Evolutionary conservation across 2,329 filamentous ascomycete genomes (phyloP).

Genomic region (Talaromyces sp.): DNA sequence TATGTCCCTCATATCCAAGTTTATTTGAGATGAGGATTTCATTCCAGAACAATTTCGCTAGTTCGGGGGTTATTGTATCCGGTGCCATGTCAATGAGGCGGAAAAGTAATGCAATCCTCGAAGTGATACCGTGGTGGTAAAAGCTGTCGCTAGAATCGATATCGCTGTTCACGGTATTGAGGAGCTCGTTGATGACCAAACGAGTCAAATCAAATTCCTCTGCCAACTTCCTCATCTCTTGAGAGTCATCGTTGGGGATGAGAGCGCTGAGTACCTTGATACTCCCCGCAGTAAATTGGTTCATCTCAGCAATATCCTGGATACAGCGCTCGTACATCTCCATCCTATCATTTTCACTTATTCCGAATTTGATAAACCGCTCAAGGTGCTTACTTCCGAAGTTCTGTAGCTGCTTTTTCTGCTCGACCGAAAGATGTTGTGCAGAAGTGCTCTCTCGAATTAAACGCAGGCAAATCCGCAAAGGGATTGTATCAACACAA

Average conservation of each 20-base stretch:
- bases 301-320: constrained; percentile 66
- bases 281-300: constrained; percentile 70
- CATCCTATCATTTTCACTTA: constrained; percentile 59
- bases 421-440: constrained; percentile 56
- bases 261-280: constrained; percentile 64
- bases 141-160: constrained; percentile 43
- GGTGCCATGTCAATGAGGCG: constrained; percentile 64
- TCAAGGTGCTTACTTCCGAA: constrained; percentile 66
- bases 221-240: constrained; percentile 61
- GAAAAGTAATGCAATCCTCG: constrained; percentile 62
- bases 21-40: constrained; percentile 69
- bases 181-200: constrained; percentile 67
- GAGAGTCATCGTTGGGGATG: constrained; percentile 43
- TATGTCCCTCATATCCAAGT: constrained; percentile 62
- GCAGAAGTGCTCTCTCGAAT: constrained; percentile 70
- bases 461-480: constrained; percentile 65
- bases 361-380: constrained; percentile 61
- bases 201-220: constrained; percentile 63
- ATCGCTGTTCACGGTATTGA: constrained; percentile 54
- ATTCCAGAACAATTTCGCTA: constrained; percentile 70
- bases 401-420: constrained; percentile 64
- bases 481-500: constrained; percentile 48
- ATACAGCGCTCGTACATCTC: constrained; percentile 69
- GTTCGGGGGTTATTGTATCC: constrained; percentile 61
- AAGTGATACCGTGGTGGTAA: constrained; percentile 49